Base-by-base conservation (phyloP, 2,329 filamentous ascomycete genomes). In the Claviceps citrina region DNA sequence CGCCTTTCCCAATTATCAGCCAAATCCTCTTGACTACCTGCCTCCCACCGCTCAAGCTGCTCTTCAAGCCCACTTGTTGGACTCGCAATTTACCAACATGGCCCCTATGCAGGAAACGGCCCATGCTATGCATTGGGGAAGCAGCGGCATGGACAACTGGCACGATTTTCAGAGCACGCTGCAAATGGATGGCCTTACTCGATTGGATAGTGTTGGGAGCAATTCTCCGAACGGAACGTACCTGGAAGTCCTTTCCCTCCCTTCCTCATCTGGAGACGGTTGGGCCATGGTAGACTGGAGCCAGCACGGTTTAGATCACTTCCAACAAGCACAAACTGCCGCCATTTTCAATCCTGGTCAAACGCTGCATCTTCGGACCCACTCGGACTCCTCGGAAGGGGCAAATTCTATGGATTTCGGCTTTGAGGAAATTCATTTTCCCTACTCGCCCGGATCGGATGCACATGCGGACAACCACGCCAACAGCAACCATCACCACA, bases 311-410 rank as follows among this genome's bases (percentile, higher is more conserved):
- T 51, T 62, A 28, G 77, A 82, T 49, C 82, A 89, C 49, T 61
- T 62, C 43, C 57, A 61, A 37, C 65, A 67, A 43, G 52, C 55
- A 5, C 71, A 73, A 38, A 73, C 67, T 46, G 59, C 67, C 31
- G 78, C 83, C 48, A 87, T 94, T 54, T 93, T 93, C 68, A 94
- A 95, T 61, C 89, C 89, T 2, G 77, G 81, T 46, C 83, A 94
- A 63, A 93, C 86, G 1, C 67, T 96, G 38, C 89, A 95, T 63
- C 72, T 93, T 53, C 76, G 87, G 49, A 87, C 81, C 40, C 78
- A 81, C 51, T 94, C 87, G 4, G 84, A 93, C 52, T 91, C 85
- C 2, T 91, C 82, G 1, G 81, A 87, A 26, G 75, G 78, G 50
- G 60, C 75, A 58, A 67, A 71, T 58, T 66, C 79, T 54, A 55